Evolutionary conservation across 2,329 filamentous ascomycete species (phyloP), one percentile per base, ranked within the genome.

Genomic region (Colletotrichum falcatum): DNA sequence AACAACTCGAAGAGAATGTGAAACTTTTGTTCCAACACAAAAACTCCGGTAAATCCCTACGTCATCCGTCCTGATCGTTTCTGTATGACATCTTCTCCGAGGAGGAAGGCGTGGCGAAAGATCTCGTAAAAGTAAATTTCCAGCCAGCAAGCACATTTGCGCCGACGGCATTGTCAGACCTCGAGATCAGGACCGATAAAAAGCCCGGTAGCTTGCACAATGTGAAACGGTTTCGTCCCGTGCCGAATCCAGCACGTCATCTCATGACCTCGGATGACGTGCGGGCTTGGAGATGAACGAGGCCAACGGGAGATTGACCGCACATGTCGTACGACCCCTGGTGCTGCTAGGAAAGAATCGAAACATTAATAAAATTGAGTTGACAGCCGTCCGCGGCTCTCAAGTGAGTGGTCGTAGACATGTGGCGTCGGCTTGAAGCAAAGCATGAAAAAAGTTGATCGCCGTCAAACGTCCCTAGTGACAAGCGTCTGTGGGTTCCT

Each of bases 1-100:
- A 72, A 72, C 68, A 72, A 71, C 64, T 71, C 68, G 68, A 72
- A 68, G 63, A 67, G 59, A 67, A 72, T 61, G 55, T 71, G 68
- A 69, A 71, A 64, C 55, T 71, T 70, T 72, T 72, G 44, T 68
- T 71, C 67, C 67, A 64, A 53, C 71, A 65, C 55, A 55, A 65
- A 65, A 70, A 70, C 65, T 61, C 69, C 65, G 55, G 54, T 70
- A 72, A 62, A 59, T 23, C 70, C 67, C 62, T 55, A 48, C 46
- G 66, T 63, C 70, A 64, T 65, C 61, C 70, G 39, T 69, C 56
- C 49, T 51, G 58, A 70, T 61, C 61, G 37, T 51, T 51, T 49
- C 48, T 48, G 33, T 23, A 49, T 26, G 35, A 44, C 5, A 33
- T 30, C 20, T 23, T 28, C 46, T 51, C 39, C 30, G 11, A 33